Conservation (phyloP, 2,329 filamentous ascomycete species). For the Fusarium tricinctum region DNA sequence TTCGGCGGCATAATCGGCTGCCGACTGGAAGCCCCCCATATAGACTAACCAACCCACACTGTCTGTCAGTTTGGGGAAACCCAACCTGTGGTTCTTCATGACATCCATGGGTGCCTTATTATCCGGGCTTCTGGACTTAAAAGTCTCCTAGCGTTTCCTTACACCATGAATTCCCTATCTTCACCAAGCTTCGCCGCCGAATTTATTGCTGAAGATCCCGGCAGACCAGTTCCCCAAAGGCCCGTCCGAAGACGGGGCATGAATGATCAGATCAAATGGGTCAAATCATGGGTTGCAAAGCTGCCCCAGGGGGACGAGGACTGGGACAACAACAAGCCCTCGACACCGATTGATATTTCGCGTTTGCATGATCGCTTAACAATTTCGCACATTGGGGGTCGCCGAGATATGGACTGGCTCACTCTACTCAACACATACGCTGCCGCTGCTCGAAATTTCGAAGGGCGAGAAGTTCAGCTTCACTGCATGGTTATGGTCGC, state of each 20-base stretch:
- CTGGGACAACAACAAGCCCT: constrained; percentile 48
- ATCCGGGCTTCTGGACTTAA: constrained; percentile 25
- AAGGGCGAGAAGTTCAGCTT: constrained; percentile 45
- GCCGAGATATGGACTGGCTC: constrained; percentile 45
- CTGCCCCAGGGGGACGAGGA: constrained; percentile 49
- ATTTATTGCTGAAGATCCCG: constrained; percentile 47
- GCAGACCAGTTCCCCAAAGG: constrained; percentile 45
- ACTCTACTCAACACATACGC: constrained; percentile 46
- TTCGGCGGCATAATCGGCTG: constrained; percentile 44
- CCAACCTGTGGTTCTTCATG: constrained; percentile 35
- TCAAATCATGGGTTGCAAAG: constrained; percentile 47
- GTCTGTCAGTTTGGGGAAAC: constrained; percentile 28
- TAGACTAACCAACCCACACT: constrained; percentile 35
- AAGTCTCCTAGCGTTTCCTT: constrained; percentile 26
- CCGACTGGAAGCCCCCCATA: constrained; percentile 40
- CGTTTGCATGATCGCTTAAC: constrained; percentile 40
- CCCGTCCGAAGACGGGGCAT: constrained; percentile 45
- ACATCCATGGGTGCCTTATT: constrained; percentile 32
- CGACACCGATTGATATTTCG: constrained; percentile 40
- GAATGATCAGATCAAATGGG: constrained; percentile 48
- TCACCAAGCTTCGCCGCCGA: constrained; percentile 43
- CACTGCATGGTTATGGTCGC: constrained; percentile 49
- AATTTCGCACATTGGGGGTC: constrained; percentile 39
- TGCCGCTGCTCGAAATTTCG: constrained; percentile 42
- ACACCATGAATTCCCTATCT: constrained; percentile 41